phyloP scores from a whole-genome alignment of 805 yeast species.

The Candida incommunis region DNA sequence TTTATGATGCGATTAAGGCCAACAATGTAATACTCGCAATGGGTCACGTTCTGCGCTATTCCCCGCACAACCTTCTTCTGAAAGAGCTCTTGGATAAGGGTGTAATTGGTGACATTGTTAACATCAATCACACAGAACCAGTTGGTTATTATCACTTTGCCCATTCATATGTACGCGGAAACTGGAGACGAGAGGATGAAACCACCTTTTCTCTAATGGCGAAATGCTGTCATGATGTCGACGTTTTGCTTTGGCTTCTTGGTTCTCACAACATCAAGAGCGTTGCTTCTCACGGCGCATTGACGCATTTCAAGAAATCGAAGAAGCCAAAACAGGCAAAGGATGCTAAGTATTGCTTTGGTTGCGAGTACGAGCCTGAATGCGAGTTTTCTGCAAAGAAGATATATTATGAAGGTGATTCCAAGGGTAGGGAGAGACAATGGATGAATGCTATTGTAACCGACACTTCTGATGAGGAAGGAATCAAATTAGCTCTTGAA shows the following conservation, averaged over 20 bases:
- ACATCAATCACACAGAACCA: conserved; percentile 17
- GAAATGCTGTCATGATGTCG: conserved; percentile 17
- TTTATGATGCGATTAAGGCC: conserved; percentile 10
- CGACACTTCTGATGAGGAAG: conserved; percentile 13
- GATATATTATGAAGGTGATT: conserved; percentile 9
- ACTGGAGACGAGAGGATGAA: conserved; percentile 12
- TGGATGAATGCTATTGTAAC: conserved; percentile 7
- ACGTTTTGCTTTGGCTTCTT: conserved; percentile 14
- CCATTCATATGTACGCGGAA: conserved; percentile 17
- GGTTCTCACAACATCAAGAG: conserved; percentile 11
- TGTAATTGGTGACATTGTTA: conserved; percentile 13
- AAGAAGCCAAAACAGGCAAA: conserved; percentile 13
- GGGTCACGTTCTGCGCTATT: conserved; percentile 16
- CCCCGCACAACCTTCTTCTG: conserved; percentile 14
- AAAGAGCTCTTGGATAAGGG: conserved; percentile 12
- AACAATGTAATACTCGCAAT: conserved; percentile 14
- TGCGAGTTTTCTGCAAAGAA: conserved; percentile 15
- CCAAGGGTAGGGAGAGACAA: conserved; percentile 3
- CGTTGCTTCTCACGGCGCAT: conserved; percentile 13
- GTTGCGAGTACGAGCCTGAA: conserved; percentile 9
- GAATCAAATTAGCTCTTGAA: conserved; percentile 9
- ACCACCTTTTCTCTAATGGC: conserved; percentile 16
- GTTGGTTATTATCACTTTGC: conserved; percentile 17
- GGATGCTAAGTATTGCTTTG: conserved; percentile 10
- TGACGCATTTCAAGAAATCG: conserved; percentile 10